phyloP scores from a whole-genome alignment of 1,139 yeast species.

The Scheffersomyces illinoinensis region DNA sequence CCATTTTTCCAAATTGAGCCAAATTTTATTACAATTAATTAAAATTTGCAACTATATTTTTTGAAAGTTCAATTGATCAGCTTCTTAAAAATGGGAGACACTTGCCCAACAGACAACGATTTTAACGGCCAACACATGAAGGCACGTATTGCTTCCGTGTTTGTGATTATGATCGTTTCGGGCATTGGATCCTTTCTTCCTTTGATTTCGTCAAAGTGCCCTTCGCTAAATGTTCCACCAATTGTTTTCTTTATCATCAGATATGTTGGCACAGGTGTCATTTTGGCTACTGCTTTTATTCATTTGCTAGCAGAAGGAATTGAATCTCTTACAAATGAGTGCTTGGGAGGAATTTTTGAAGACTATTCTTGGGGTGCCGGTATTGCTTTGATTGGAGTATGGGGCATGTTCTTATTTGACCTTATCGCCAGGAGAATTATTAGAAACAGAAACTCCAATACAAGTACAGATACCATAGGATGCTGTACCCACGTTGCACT shows the following conservation, averaged over 20 bases:
- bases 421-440: slow-evolving; percentile 22
- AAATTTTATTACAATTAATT: too few species aligned
- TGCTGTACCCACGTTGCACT: neutral
- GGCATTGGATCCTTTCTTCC: slow-evolving; percentile 35
- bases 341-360: slow-evolving; percentile 35
- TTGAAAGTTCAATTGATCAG: neutral
- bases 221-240: slow-evolving; percentile 22
- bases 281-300: slow-evolving; percentile 69
- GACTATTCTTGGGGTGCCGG: slow-evolving; percentile 47
- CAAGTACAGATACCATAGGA: neutral
- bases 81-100: slow-evolving; percentile 4
- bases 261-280: slow-evolving; percentile 91
- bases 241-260: slow-evolving; percentile 59
- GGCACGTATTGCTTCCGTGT: slow-evolving; percentile 30
- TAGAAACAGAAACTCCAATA: neutral
- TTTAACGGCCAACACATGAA: slow-evolving; percentile 24
- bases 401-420: slow-evolving; percentile 33
- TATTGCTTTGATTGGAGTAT: slow-evolving; percentile 39
- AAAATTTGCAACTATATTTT: neutral
- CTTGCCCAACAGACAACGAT: slow-evolving; percentile 19
- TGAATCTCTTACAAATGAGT: slow-evolving; percentile 28
- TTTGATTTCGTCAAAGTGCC: slow-evolving; percentile 21
- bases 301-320: slow-evolving; percentile 34
- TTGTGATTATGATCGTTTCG: slow-evolving; percentile 31
- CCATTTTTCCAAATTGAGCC: neutral